A percentile compares a stretch with the other conserved stretches of the same genome.
These are phyloP conservation scores for Canavalia ensiformis DNA, from an alignment of 306 rosid species.

Conservation along the genomic window DNA sequence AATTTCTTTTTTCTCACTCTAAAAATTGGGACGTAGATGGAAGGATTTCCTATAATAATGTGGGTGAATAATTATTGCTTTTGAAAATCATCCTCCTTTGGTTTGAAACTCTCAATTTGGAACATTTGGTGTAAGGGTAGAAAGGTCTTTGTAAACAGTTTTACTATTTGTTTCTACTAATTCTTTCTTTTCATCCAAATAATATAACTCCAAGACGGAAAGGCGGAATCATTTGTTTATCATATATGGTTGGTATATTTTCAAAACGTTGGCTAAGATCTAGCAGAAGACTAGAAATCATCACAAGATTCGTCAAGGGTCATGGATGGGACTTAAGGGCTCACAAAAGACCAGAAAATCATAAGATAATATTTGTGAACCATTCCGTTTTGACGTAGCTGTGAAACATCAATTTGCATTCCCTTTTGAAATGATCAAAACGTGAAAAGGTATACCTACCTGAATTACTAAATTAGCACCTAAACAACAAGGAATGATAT, in stretches of 20 bases:
- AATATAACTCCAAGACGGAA: no score
- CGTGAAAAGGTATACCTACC: not conserved
- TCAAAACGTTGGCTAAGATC: not conserved
- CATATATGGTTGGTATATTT: not conserved
- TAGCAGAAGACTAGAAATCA: not conserved
- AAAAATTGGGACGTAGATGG: no score
- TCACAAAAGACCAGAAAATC: slow-evolving; percentile 12
- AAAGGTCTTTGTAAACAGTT: no score
- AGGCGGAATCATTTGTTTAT: no score
- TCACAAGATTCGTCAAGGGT: not conserved
- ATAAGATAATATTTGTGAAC: not conserved
- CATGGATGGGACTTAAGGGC: slow-evolving; percentile 2
- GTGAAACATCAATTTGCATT: not conserved
- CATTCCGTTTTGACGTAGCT: not conserved
- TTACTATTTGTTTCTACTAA: no score
- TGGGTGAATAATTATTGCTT: no score
- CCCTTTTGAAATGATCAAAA: not conserved
- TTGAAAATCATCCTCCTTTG: no score
- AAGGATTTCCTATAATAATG: no score
- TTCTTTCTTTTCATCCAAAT: no score
- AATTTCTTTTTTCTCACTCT: no score
- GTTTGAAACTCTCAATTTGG: no score
- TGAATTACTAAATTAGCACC: not conserved
- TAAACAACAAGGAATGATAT: not conserved
- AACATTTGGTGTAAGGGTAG: no score